phyloP scores from a whole-genome alignment of 164 flowering plant genomes.

The Amborella trichopoda region DNA sequence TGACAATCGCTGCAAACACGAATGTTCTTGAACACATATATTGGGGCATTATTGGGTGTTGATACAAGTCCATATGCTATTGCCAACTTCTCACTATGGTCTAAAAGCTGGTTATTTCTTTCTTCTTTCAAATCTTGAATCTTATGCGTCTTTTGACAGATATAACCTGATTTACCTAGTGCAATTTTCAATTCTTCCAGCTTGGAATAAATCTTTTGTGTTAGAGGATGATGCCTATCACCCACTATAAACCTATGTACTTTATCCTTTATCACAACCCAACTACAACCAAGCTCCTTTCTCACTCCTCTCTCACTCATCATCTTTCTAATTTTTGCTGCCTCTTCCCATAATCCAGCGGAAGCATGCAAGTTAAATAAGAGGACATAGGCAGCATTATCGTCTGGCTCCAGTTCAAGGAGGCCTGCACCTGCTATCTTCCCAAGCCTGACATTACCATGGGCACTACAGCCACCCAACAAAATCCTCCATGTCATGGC shows the following conservation, averaged over 20 bases:
- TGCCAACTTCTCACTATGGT: slow-evolving; percentile 50
- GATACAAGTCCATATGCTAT: slow-evolving; percentile 47
- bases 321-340: slow-evolving; percentile 10
- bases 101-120: slow-evolving; percentile 32
- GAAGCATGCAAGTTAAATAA: slow-evolving; percentile 22
- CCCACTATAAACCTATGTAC: slow-evolving; percentile 45
- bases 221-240: slow-evolving; percentile 40
- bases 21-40: slow-evolving; percentile 40
- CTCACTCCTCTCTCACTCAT: slow-evolving; percentile 9
- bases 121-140: slow-evolving; percentile 10
- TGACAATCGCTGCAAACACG: slow-evolving; percentile 46
- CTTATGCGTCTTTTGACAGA: slow-evolving; percentile 7
- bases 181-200: slow-evolving; percentile 21
- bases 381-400: slow-evolving; percentile 11
- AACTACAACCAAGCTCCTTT: slow-evolving; percentile 6
- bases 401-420: slow-evolving; percentile 8
- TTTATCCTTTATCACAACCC: slow-evolving; percentile 26
- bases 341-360: slow-evolving; percentile 18
- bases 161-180: neutral
- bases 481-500: slow-evolving; percentile 46
- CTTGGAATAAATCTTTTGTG: slow-evolving; percentile 36
- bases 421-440: slow-evolving; percentile 14
- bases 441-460: slow-evolving; percentile 15
- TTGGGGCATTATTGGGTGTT: slow-evolving; percentile 17
- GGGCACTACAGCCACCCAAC: slow-evolving; percentile 36